Evolutionary conservation across 1,284 basidiomycete genomes (phyloP), one percentile per base, ranked within the genome.

Genomic region (Boletus smithii): DNA sequence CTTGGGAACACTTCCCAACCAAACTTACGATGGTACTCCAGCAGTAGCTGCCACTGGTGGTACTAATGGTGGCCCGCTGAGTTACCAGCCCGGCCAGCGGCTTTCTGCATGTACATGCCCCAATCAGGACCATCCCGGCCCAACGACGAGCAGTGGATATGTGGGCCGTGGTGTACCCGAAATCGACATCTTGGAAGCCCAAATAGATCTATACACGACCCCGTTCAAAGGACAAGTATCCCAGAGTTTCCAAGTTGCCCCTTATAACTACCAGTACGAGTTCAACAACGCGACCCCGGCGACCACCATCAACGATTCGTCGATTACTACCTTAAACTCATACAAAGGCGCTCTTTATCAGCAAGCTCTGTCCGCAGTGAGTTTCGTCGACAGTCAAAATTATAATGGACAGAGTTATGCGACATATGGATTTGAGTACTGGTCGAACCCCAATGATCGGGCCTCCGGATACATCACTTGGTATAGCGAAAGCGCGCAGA

Each of bases 91-190:
- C 2, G 92, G 92, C 1, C 85, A 87, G 57, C 73, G 79, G 27
- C 63, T 84, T n/a, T 91, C 88, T 5, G 77, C 87, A 0, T 95
- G 92, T 68, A 92, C 91, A 2, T 95, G 92, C 61, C 71, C 81
- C 0, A 78, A 79, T n/a, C 81, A 83, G 44, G 80, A 83, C 39
- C 92, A 95, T 60, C 92, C 92, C 0, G 92, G 92, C 0, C 92
- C 92, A 11, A 22, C 20, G 24, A 60, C 32, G 20, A 40, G 59
- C 33, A 72, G 61, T 26, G 76, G 77, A 11, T 85, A 75, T 43
- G 78, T 81, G 8, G 93, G 91, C n/a, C 79, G 92, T 45, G 77
- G 83, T 5, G 88, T 88, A 0, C 91, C 91, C 0, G 91, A 95
- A 70, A 89, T 95, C 53, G 89, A 93, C 69, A 76, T 92, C 29